Evolutionary conservation across 352 stramenopile species (phyloP).

Genomic region (Thalassiosira hispida): DNA sequence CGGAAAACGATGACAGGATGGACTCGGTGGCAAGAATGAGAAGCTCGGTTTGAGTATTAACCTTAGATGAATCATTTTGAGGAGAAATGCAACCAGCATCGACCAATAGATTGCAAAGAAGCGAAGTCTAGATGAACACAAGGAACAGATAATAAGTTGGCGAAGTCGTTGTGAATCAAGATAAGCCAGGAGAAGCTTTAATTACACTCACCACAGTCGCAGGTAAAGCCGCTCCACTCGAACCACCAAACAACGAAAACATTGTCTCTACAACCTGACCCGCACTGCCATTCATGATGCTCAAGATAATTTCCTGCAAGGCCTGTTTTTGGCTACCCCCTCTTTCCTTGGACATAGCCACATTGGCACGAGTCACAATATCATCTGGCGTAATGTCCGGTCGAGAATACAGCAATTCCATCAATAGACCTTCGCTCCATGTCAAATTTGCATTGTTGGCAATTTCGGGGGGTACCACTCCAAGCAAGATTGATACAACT

Average conservation of each 20-base stretch:
- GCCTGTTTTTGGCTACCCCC: neutral
- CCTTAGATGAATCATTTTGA: conserved; percentile 3
- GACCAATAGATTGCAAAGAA: conserved; percentile 67
- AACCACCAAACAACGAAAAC: conserved; percentile 57
- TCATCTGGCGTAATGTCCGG: conserved; percentile 60
- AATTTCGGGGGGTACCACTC: conserved; percentile 9
- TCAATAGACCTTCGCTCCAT: conserved; percentile 64
- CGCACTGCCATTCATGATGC: conserved; percentile 69
- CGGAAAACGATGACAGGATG: conserved; percentile 69
- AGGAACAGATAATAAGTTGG: conserved; percentile 13
- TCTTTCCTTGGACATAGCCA: conserved; percentile 46
- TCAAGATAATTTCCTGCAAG: conserved; percentile 57
- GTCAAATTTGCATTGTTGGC: conserved; percentile 8
- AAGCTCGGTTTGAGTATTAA: conserved; percentile 61
- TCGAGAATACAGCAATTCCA: conserved; percentile 71
- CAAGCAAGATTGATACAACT: conserved; percentile 33
- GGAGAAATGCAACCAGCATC: conserved; percentile 49
- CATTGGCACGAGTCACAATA: conserved; percentile 51
- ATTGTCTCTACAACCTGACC: conserved; percentile 55
- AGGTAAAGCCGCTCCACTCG: conserved; percentile 70
- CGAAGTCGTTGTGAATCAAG: conserved; percentile 7
- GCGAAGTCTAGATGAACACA: conserved; percentile 47
- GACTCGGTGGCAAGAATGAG: conserved; percentile 60
- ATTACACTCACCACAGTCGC: conserved; percentile 64
- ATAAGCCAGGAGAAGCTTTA: no score